Base-by-base conservation (phyloP, 192 early-diverging fungal genomes). In the Polychytrium aggregatum region DNA sequence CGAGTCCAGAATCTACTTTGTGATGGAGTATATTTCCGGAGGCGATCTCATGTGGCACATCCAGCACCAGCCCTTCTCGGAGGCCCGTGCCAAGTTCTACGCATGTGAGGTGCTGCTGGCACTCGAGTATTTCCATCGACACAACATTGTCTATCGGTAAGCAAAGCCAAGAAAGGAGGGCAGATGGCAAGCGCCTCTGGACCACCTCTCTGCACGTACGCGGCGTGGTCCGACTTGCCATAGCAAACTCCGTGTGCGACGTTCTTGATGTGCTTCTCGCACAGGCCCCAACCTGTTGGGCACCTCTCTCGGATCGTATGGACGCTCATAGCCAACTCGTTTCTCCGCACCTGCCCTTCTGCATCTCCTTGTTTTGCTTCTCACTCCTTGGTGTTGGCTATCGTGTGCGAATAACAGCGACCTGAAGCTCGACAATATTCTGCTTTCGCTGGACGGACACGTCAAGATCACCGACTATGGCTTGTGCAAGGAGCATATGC, bases 41-140 rank as follows among this genome's bases (percentile, higher is more conserved):
- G 95, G 95, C 41, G 95, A 98, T 65, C 62, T 98, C 62, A 97
- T 98, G 91, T 88, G 91, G 79, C 93, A 97, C 60, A 92, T 98
- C 46, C 93, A 97, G 59, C 82, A 84, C 50, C 85, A 85, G 44
- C 65, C 76, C 46, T 97, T 98, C 55, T 82, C 88, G 38, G 88
- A 92, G 64, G 71, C 85, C 34, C 75, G 86, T 46, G 92, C 95
- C 34, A 90, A 90, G 67, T 98, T 90, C 60, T 98, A 97, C 63
- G 90, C 91, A 10, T 87, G 86, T 56, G 90, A 98, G 63, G 87
- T 97, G 8, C 63, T 98, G 20, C 71, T 97, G 17, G 96, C 88
- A 0, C 68, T 98, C 28, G 89, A 89, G 50, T 97, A 97, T 61
- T 93, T 97, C 67, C 96, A 98, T 63, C 79, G 85, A 52, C 75